Evolutionary conservation across 805 yeast genomes (phyloP).

Genomic region (Sugiyamaella lignohabitans): DNA sequence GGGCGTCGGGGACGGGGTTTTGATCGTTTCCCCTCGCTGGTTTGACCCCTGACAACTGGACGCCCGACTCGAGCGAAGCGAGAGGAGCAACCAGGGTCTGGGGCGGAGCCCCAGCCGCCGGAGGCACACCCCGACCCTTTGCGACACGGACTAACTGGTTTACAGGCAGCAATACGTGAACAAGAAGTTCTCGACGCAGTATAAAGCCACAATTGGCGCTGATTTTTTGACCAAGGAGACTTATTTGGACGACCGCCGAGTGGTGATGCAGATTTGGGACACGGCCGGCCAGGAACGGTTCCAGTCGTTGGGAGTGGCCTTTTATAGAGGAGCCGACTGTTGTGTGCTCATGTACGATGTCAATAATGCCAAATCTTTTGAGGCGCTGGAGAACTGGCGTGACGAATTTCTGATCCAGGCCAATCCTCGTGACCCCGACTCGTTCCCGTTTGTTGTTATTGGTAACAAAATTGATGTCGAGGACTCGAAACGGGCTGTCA

Average conservation of each 20-base stretch:
- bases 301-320: constrained; percentile 94
- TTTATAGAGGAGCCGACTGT: constrained; percentile 96
- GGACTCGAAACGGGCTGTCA: constrained; percentile 74
- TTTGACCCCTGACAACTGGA: too few species aligned
- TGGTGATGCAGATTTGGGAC: constrained; percentile 84
- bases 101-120: not conserved
- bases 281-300: constrained; percentile 98
- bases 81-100: too few species aligned
- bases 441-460: constrained; percentile 89
- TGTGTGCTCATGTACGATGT: constrained; percentile 95
- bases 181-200: constrained; percentile 89
- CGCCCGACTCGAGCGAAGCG: too few species aligned
- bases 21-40: too few species aligned
- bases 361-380: constrained; percentile 89
- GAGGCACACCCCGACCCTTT: not conserved
- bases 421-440: constrained; percentile 86
- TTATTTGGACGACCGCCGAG: constrained; percentile 72
- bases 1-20: not conserved
- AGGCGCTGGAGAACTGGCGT: constrained; percentile 83
- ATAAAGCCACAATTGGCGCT: constrained; percentile 97
- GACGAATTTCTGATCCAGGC: constrained; percentile 94
- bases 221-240: constrained; percentile 92
- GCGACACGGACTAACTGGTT: not conserved
- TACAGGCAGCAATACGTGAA: constrained; percentile 79
- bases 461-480: constrained; percentile 96